phyloP scores from a whole-genome alignment of 2,329 filamentous ascomycete species.

The Calonectria fujianensis region DNA sequence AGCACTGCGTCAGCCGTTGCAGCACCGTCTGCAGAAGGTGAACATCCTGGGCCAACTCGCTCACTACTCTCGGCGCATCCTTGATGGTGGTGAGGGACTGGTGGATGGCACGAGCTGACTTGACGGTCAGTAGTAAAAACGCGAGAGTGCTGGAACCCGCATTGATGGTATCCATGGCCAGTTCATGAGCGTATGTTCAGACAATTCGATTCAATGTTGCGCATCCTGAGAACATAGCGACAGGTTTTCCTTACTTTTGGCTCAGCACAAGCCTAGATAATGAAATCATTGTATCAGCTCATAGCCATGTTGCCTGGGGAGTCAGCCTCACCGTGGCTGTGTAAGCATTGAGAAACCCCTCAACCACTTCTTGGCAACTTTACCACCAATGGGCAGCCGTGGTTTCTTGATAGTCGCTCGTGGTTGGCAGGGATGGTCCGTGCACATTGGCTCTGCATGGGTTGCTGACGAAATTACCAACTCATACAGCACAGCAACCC shows the following conservation, averaged over 20 bases:
- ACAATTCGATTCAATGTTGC: not conserved
- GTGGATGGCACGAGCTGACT: not conserved
- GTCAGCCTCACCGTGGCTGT: slow-evolving; percentile 20
- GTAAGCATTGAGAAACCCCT: not conserved
- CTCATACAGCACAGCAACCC: not conserved
- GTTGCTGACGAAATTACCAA: not conserved
- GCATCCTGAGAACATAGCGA: too few species aligned
- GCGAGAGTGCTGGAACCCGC: not conserved
- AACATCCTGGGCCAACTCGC: slow-evolving; percentile 4
- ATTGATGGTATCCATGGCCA: not conserved
- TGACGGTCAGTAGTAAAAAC: not conserved
- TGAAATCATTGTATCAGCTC: not conserved
- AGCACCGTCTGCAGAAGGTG: not conserved
- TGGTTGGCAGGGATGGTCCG: not conserved
- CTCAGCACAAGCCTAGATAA: not conserved
- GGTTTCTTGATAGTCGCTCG: not conserved
- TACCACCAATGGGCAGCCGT: not conserved
- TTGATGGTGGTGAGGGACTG: not conserved
- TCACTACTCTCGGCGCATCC: slow-evolving; percentile 9
- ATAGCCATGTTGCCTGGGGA: not conserved
- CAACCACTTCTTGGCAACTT: not conserved
- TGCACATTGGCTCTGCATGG: not conserved
- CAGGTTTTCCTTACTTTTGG: not conserved
- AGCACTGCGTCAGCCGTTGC: not conserved
- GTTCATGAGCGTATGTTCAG: not conserved